Evolutionary conservation across 176 grass and related monocot genomes (phyloP).

Genomic region (Ananas comosus): DNA sequence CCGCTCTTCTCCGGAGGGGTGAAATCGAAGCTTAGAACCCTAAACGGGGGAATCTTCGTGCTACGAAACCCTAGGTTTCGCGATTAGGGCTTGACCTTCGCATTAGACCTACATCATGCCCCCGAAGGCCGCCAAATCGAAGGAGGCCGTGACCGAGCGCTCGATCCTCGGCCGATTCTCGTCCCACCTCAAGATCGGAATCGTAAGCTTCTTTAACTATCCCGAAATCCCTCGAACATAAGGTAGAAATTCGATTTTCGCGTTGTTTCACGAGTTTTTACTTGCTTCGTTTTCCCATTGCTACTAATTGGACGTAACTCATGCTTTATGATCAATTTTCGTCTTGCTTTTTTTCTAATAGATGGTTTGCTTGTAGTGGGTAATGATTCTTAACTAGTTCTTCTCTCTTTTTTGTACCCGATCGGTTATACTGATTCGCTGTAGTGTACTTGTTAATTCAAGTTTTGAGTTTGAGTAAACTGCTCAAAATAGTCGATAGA

Average conservation of each 20-base stretch:
- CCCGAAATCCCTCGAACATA: background rate
- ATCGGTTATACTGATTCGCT: background rate
- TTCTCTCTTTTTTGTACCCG: too few relatives aligned
- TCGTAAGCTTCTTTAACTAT: slow-evolving; percentile 35
- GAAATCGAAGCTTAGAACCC: too few relatives aligned
- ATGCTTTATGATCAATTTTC: background rate
- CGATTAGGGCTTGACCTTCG: background rate
- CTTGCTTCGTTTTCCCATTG: slow-evolving; percentile 3
- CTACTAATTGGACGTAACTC: background rate
- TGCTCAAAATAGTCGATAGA: too few relatives aligned
- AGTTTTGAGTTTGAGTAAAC: too few relatives aligned
- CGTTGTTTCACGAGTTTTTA: slow-evolving; percentile 1
- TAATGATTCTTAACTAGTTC: background rate
- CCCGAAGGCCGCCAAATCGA: slow-evolving; percentile 83
- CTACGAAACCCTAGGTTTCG: background rate
- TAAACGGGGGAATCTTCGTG: background rate
- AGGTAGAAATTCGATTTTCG: background rate
- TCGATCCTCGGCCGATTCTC: slow-evolving; percentile 96
- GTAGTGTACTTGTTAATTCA: too few relatives aligned
- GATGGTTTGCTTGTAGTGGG: background rate
- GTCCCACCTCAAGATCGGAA: slow-evolving; percentile 98
- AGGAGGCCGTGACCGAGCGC: slow-evolving; percentile 65
- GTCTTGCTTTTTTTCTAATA: background rate
- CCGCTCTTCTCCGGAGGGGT: too few relatives aligned
- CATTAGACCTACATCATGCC: slow-evolving; percentile 35